Evolutionary conservation across 768 basidiomycete species (phyloP).

Genomic region (Kwoniella dejecticola): DNA sequence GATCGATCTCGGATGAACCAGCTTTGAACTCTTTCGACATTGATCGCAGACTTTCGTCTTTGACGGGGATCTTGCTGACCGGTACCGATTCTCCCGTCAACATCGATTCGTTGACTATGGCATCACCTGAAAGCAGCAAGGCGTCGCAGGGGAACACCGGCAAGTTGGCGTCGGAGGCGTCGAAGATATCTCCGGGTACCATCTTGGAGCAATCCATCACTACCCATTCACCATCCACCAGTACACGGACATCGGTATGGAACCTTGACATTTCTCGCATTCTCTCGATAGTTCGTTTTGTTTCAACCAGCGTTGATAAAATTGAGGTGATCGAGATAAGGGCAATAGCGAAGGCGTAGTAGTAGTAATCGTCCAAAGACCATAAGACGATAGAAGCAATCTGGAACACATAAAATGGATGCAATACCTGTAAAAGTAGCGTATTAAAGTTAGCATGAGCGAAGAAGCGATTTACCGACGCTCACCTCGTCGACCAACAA

Average conservation of each 20-base stretch:
- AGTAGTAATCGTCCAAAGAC: constrained; percentile 93
- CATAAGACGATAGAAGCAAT: constrained; percentile 91
- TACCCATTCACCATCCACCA: constrained; percentile 70
- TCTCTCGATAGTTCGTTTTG: constrained; percentile 85
- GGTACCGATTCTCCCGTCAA: constrained; percentile 91
- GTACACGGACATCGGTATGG: constrained; percentile 71
- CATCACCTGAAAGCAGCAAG: constrained; percentile 90
- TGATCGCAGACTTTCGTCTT: constrained; percentile 70
- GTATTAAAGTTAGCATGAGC: background rate
- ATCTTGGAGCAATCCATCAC: constrained; percentile 73
- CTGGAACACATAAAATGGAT: constrained; percentile 98
- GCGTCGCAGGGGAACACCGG: constrained; percentile 83
- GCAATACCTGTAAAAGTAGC: constrained; percentile 66
- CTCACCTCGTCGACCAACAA: constrained; percentile 86
- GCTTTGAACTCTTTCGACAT: constrained; percentile 69
- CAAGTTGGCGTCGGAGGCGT: constrained; percentile 76
- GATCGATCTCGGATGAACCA: constrained; percentile 54
- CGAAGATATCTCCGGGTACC: constrained; percentile 89
- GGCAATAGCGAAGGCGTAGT: constrained; percentile 95
- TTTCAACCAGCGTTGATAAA: constrained; percentile 82
- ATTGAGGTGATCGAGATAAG: constrained; percentile 86
- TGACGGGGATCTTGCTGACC: constrained; percentile 83
- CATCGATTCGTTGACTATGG: constrained; percentile 97
- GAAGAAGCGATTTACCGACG: background rate
- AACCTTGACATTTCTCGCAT: constrained; percentile 97